Conservation (phyloP, 495 filamentous ascomycete species). For the Xylaria telfairii region DNA sequence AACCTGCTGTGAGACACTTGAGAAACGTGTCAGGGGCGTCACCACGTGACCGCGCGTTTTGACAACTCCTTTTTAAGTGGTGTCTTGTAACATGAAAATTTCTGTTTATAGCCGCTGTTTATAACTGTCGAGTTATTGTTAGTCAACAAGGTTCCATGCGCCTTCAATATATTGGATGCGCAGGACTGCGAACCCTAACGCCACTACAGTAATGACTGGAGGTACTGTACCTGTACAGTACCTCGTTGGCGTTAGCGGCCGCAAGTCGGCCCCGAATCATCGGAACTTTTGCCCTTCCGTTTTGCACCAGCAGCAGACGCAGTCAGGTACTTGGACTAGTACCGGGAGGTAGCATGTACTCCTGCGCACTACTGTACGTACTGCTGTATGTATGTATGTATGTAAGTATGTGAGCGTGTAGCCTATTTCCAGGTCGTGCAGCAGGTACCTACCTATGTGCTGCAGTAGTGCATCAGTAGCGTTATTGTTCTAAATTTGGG, state of each 20-base stretch:
- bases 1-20: slow-evolving; percentile 8
- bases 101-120: not conserved
- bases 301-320: not conserved
- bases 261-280: not conserved
- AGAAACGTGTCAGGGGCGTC: slow-evolving; percentile 8
- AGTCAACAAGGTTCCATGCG: not conserved
- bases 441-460: not conserved
- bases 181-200: not conserved
- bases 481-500: slow-evolving; percentile 16
- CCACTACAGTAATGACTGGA: not conserved
- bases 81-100: not conserved
- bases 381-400: too few relatives aligned
- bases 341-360: too few relatives aligned
- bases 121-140: not conserved
- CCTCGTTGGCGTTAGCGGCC: not conserved
- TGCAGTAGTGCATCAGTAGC: slow-evolving; percentile 13
- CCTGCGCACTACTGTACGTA: not conserved
- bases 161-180: slow-evolving; percentile 7
- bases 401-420: not conserved
- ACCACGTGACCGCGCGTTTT: slow-evolving; percentile 6
- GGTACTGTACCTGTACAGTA: too few relatives aligned
- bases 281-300: slow-evolving; percentile 16
- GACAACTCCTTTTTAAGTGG: not conserved
- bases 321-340: too few relatives aligned
- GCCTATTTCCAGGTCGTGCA: not conserved